phyloP scores from a whole-genome alignment of 106 monocot genomes.

The Dendrobium officinale region DNA sequence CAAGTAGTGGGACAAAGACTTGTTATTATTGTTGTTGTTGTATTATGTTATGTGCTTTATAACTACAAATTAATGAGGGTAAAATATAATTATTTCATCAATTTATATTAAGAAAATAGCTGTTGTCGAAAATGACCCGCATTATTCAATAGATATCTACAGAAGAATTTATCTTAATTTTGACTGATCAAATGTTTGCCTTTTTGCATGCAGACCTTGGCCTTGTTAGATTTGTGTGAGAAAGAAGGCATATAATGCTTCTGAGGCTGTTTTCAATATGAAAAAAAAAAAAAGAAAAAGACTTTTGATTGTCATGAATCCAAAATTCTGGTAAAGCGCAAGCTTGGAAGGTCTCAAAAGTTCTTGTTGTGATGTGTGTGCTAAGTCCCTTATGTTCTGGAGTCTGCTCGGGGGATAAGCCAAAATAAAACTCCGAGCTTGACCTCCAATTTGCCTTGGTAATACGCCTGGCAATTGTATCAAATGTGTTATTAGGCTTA shows the following conservation, averaged over 20 bases:
- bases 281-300: neutral
- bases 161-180: too few relatives aligned
- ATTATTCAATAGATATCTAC: too few relatives aligned
- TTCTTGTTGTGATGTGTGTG: too few relatives aligned
- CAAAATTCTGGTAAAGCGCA: neutral
- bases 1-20: too few relatives aligned
- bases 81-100: too few relatives aligned
- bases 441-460: neutral
- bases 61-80: too few relatives aligned
- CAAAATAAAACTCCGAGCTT: neutral
- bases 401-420: too few relatives aligned
- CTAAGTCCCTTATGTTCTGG: too few relatives aligned
- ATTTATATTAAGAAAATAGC: too few relatives aligned
- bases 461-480: neutral
- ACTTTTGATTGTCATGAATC: neutral
- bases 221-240: conserved; percentile 42
- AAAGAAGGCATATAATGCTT: conserved; percentile 26
- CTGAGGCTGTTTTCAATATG: neutral
- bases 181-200: neutral
- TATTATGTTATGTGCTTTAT: too few relatives aligned
- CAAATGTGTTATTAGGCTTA: neutral
- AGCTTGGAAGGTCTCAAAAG: neutral
- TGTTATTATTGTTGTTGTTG: too few relatives aligned
- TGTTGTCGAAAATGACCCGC: too few relatives aligned
- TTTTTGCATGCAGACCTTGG: conserved; percentile 26